Evolutionary conservation across 768 basidiomycete species (phyloP).

Genomic region (Mycena belliarum): DNA sequence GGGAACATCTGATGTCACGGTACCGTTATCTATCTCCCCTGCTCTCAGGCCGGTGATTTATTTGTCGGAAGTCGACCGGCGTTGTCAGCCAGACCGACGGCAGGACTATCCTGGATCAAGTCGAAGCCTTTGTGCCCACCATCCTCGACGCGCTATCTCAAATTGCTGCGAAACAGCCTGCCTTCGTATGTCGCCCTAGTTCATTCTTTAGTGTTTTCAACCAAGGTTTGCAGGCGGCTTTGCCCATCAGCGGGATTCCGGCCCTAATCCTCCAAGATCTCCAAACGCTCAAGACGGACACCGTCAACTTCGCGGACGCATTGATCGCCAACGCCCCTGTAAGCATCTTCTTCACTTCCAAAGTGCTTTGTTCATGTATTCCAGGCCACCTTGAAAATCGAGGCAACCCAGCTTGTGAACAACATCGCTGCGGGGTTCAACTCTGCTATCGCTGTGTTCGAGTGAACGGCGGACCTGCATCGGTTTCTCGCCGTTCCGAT

Average conservation of each 20-base stretch:
- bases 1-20: conserved; percentile 30
- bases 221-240: conserved; percentile 4
- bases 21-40: not conserved
- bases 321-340: conserved; percentile 32
- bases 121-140: conserved; percentile 29
- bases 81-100: conserved; percentile 31
- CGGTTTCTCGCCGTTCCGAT: too few relatives aligned
- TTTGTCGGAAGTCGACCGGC: conserved; percentile 22
- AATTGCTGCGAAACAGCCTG: conserved; percentile 29
- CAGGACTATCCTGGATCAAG: conserved; percentile 22
- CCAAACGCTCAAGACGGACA: conserved; percentile 22
- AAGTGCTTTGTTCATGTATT: not conserved
- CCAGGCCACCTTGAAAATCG: conserved; percentile 26
- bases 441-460: conserved; percentile 29
- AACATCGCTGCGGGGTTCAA: conserved; percentile 27
- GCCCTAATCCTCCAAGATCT: conserved; percentile 34
- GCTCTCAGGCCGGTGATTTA: not conserved
- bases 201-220: not conserved
- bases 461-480: not conserved
- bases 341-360: not conserved
- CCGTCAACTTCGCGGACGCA: conserved; percentile 25
- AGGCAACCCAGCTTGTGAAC: conserved; percentile 19
- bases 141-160: conserved; percentile 25
- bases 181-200: conserved; percentile 17
- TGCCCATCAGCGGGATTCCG: conserved; percentile 32